phyloP scores from a whole-genome alignment of 2,329 filamentous ascomycete genomes.

The Arthrobotrys iridis region DNA sequence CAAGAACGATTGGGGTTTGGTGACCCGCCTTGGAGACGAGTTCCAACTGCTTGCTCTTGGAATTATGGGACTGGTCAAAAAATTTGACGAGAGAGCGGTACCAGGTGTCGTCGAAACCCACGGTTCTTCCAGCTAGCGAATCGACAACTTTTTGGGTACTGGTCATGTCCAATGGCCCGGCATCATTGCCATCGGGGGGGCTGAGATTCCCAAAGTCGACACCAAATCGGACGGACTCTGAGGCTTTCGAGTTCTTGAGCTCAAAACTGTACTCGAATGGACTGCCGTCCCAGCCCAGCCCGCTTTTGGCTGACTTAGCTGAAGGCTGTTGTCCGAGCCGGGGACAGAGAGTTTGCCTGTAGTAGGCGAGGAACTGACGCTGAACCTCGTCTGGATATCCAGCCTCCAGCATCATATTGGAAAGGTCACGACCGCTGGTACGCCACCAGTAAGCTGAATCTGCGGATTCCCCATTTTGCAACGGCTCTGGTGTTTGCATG shows the following conservation, averaged over 20 bases:
- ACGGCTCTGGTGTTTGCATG: background rate
- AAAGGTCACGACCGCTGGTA: slow-evolving; percentile 28
- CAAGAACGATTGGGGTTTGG: slow-evolving; percentile 12
- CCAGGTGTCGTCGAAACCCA: slow-evolving; percentile 26
- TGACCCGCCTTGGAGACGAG: slow-evolving; percentile 19
- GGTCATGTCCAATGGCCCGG: slow-evolving; percentile 18
- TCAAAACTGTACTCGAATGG: slow-evolving; percentile 44
- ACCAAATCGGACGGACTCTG: slow-evolving; percentile 24
- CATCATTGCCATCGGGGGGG: slow-evolving; percentile 10
- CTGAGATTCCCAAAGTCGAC: slow-evolving; percentile 34
- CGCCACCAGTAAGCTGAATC: slow-evolving; percentile 30
- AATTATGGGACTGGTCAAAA: slow-evolving; percentile 16
- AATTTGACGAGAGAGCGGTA: slow-evolving; percentile 13
- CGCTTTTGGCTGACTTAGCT: slow-evolving; percentile 9
- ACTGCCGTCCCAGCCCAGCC: slow-evolving; percentile 38
- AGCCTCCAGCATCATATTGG: slow-evolving; percentile 41
- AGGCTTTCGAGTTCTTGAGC: slow-evolving; percentile 28
- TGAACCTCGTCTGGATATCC: slow-evolving; percentile 37
- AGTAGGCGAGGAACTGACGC: slow-evolving; percentile 35
- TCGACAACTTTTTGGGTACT: slow-evolving; percentile 11
- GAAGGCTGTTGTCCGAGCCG: slow-evolving; percentile 18
- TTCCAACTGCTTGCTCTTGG: slow-evolving; percentile 11
- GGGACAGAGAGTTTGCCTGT: slow-evolving; percentile 32
- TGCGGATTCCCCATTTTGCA: background rate
- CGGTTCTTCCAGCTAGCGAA: slow-evolving; percentile 12